phyloP scores from a whole-genome alignment of 176 grass and related monocot species.

The Aegilops umbellulata region DNA sequence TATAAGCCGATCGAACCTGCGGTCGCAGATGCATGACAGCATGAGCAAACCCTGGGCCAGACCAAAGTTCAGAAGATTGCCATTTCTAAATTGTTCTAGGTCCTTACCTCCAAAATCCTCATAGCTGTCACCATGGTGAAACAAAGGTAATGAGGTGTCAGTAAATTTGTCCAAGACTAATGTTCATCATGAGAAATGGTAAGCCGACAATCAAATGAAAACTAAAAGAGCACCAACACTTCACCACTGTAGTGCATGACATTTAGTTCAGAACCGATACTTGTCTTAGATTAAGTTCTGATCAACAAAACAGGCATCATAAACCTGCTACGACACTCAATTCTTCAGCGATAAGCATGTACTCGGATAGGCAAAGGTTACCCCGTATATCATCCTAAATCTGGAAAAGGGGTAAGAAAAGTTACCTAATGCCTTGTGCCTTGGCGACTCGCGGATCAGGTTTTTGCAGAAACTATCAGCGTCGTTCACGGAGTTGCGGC shows the following conservation, averaged over 20 bases:
- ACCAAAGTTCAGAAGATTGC: neutral
- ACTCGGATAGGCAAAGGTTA: neutral
- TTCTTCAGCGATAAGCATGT: neutral
- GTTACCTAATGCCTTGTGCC: slow-evolving; percentile 69
- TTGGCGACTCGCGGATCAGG: slow-evolving; percentile 66
- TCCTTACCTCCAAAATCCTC: slow-evolving; percentile 81
- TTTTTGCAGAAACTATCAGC: slow-evolving; percentile 67
- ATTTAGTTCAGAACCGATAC: neutral
- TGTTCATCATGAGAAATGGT: neutral
- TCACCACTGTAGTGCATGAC: neutral
- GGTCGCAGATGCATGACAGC: neutral
- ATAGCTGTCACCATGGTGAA: slow-evolving; percentile 44
- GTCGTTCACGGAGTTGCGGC: slow-evolving; percentile 62
- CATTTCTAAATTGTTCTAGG: neutral
- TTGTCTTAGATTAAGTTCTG: neutral
- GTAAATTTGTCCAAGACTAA: neutral
- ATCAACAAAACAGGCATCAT: neutral
- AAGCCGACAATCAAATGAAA: neutral
- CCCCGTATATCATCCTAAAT: neutral
- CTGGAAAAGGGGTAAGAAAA: neutral
- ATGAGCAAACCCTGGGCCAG: neutral
- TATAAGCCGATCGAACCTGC: slow-evolving; percentile 85
- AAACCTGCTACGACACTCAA: neutral
- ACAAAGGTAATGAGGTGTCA: slow-evolving; percentile 21
- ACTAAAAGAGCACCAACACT: neutral